These are phyloP conservation scores for Hordeum marinum DNA, from an alignment of 176 grass and related monocot species.

Conservation along the genomic window DNA sequence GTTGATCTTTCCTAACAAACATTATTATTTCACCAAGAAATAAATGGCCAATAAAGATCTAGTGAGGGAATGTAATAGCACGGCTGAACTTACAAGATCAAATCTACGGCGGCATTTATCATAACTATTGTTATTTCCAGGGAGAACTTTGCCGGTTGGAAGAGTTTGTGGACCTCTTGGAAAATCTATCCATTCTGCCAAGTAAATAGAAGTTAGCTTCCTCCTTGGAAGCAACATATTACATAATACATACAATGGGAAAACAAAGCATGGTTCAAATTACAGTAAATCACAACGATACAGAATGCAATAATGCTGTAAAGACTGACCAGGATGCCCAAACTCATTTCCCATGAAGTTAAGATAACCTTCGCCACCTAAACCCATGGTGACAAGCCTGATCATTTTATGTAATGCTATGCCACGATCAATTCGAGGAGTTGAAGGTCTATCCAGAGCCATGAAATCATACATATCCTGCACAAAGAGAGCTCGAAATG, in stretches of 20 bases:
- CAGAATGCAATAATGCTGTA: slow-evolving; percentile 41
- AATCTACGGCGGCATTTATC: slow-evolving; percentile 98
- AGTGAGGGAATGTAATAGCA: slow-evolving; percentile 8
- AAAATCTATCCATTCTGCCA: slow-evolving; percentile 98
- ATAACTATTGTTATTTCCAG: slow-evolving; percentile 84
- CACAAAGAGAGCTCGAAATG: slow-evolving; percentile 18
- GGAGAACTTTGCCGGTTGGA: slow-evolving; percentile 52
- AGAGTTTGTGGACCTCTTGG: slow-evolving; percentile 77
- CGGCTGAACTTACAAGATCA: slow-evolving; percentile 80
- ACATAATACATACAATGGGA: not conserved
- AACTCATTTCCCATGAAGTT: slow-evolving; percentile 99
- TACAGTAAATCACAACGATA: not conserved
- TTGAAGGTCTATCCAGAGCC: slow-evolving; percentile 83
- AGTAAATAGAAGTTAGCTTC: slow-evolving; percentile 9
- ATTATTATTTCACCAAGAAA: slow-evolving; percentile 10
- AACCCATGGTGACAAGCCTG: slow-evolving; percentile 89
- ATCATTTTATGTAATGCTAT: slow-evolving; percentile 99
- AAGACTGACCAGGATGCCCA: slow-evolving; percentile 96
- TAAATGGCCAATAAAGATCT: slow-evolving; percentile 2
- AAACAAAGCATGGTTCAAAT: not conserved
- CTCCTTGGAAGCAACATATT: not conserved
- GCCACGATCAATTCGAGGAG: slow-evolving; percentile 91
- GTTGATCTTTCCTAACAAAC: not conserved
- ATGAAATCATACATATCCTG: slow-evolving; percentile 99
- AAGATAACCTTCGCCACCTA: slow-evolving; percentile 97